A percentile compares a stretch with the other conserved stretches of the same genome.
These are phyloP conservation scores for Sungouiozyma ichnusensis DNA, from an alignment of 805 yeast species.

Conservation along the genomic window DNA sequence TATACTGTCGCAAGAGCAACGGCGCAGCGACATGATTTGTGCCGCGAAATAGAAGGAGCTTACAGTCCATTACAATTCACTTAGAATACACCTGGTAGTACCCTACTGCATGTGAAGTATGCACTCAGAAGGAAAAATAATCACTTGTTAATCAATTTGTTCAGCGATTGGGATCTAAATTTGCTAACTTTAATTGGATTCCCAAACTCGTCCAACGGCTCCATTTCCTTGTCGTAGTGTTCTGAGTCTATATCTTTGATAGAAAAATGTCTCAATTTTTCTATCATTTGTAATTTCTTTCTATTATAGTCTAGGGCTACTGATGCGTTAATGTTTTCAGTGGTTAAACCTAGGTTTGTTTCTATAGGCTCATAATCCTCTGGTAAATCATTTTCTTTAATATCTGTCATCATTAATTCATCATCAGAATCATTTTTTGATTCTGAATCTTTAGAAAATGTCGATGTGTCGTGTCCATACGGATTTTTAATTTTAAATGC, in stretches of 20 bases:
- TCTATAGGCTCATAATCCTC: slow-evolving; percentile 14
- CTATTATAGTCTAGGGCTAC: slow-evolving; percentile 47
- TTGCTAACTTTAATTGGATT: slow-evolving; percentile 51
- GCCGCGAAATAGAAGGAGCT: too few species aligned
- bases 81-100: too few species aligned
- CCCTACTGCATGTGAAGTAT: too few species aligned
- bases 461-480: slow-evolving; percentile 1
- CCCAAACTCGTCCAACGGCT: slow-evolving; percentile 58
- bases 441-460: neutral
- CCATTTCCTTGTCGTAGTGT: slow-evolving; percentile 45
- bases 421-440: neutral
- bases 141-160: neutral
- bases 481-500: slow-evolving; percentile 17
- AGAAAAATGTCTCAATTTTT: slow-evolving; percentile 28
- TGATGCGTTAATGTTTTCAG: slow-evolving; percentile 35
- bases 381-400: slow-evolving; percentile 25
- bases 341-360: slow-evolving; percentile 11
- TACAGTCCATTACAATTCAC: too few species aligned
- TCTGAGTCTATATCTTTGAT: slow-evolving; percentile 9
- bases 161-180: slow-evolving; percentile 46
- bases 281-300: slow-evolving; percentile 40
- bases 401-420: slow-evolving; percentile 8
- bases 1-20: neutral
- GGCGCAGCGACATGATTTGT: neutral
- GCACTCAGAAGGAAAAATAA: too few species aligned